Evolutionary conservation across 306 rosid genomes (phyloP).

Genomic region (Biancaea sappan): DNA sequence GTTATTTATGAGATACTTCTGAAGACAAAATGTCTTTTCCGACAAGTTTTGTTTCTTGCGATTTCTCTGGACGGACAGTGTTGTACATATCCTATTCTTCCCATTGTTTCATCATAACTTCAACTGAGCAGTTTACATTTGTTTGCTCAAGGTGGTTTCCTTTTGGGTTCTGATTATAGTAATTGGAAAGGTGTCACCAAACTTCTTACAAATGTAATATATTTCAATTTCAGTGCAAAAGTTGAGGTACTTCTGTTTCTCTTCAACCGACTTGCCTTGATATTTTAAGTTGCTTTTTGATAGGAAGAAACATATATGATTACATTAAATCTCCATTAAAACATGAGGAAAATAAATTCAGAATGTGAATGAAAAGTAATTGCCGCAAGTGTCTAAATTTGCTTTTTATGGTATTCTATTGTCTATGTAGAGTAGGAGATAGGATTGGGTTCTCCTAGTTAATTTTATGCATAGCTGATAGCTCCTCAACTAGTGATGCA

Average conservation of each 20-base stretch:
- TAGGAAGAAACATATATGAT: conserved; percentile 33
- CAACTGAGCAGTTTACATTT: conserved; percentile 34
- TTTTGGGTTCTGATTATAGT: conserved; percentile 35
- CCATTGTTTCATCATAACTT: conserved; percentile 43
- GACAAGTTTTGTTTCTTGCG: conserved; percentile 34
- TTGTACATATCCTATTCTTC: conserved; percentile 46
- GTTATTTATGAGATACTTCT: conserved; percentile 31
- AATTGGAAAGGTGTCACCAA: conserved; percentile 34
- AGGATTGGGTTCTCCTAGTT: not conserved
- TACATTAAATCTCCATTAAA: conserved; percentile 31
- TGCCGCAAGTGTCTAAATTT: conserved; percentile 14
- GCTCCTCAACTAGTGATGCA: not conserved
- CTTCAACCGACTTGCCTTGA: conserved; percentile 28
- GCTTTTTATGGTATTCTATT: not conserved
- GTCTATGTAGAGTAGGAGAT: not conserved
- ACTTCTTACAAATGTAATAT: conserved; percentile 30
- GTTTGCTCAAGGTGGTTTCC: conserved; percentile 40
- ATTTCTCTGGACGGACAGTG: conserved; percentile 33
- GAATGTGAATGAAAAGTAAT: not conserved
- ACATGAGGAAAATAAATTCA: not conserved
- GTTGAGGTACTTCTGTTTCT: conserved; percentile 31
- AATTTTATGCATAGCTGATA: not conserved
- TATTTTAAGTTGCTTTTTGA: conserved; percentile 36
- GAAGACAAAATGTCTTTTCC: conserved; percentile 38
- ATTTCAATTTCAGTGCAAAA: conserved; percentile 41